These are phyloP conservation scores for Pleurotus ostreatus DNA, from an alignment of 768 basidiomycete species.

Conservation along the genomic window DNA sequence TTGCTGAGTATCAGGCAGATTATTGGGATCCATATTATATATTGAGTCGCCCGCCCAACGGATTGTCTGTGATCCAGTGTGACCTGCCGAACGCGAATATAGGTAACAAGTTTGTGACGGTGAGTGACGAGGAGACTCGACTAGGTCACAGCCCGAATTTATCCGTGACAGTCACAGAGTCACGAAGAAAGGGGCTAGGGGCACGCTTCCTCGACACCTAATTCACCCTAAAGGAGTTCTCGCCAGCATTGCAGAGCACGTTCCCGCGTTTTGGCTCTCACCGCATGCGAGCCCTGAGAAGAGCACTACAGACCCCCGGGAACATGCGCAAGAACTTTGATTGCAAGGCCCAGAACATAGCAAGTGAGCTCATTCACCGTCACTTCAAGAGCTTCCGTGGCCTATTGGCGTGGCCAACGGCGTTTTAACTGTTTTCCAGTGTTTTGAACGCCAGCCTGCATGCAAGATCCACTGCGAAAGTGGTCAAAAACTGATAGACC, in stretches of 20 bases:
- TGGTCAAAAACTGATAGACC: background rate
- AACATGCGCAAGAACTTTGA: too few relatives aligned
- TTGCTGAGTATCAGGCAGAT: conserved; percentile 2
- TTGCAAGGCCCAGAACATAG: too few relatives aligned
- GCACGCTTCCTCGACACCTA: too few relatives aligned
- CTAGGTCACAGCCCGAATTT: background rate
- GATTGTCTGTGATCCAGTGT: conserved; percentile 33
- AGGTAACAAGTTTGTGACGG: conserved; percentile 48
- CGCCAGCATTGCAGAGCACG: too few relatives aligned
- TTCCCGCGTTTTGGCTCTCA: background rate
- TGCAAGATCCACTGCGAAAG: background rate
- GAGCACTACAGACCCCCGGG: background rate
- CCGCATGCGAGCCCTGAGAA: background rate
- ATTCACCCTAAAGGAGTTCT: too few relatives aligned
- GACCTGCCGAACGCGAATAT: conserved; percentile 37
- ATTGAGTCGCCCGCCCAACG: background rate
- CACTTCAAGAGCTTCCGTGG: too few relatives aligned
- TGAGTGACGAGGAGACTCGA: conserved; percentile 29
- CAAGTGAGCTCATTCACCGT: too few relatives aligned
- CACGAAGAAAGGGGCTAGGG: too few relatives aligned
- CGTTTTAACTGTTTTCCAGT: background rate
- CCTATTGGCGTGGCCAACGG: background rate
- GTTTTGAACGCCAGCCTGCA: background rate
- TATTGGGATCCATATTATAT: conserved; percentile 4
- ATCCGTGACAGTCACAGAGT: background rate